Conservation (phyloP, 495 filamentous ascomycete genomes). For the Hypoxylon crocopeplum region DNA sequence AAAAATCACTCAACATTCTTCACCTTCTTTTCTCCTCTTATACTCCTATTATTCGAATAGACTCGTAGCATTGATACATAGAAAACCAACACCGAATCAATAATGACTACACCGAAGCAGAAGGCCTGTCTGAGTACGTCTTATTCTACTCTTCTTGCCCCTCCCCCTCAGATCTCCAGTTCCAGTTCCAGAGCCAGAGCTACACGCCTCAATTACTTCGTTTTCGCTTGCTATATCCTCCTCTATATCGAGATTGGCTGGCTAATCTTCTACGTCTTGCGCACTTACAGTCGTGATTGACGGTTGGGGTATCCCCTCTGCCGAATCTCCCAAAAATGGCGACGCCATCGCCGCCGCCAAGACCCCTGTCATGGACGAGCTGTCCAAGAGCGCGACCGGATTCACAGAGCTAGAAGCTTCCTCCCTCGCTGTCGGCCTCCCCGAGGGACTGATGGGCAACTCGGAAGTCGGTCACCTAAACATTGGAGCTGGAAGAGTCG, state of each 20-base stretch:
- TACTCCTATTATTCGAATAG: slow-evolving; percentile 18
- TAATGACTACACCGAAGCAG: slow-evolving; percentile 82
- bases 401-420: slow-evolving; percentile 93
- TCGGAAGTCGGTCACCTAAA: slow-evolving; percentile 98
- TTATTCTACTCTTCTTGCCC: slow-evolving; percentile 10
- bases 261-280: slow-evolving; percentile 59
- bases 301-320: slow-evolving; percentile 91
- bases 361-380: slow-evolving; percentile 89
- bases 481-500: slow-evolving; percentile 95
- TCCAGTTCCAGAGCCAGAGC: not conserved
- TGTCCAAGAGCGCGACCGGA: slow-evolving; percentile 76
- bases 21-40: slow-evolving; percentile 30
- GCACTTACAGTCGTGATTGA: slow-evolving; percentile 85
- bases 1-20: slow-evolving; percentile 36
- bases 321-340: slow-evolving; percentile 78
- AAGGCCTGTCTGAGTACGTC: slow-evolving; percentile 91
- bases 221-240: slow-evolving; percentile 53
- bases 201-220: slow-evolving; percentile 48
- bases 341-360: slow-evolving; percentile 94
- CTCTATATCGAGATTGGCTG: slow-evolving; percentile 60
- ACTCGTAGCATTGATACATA: slow-evolving; percentile 12
- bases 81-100: slow-evolving; percentile 14
- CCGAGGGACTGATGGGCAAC: slow-evolving; percentile 98
- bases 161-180: slow-evolving; percentile 17
- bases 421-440: slow-evolving; percentile 92